phyloP scores from a whole-genome alignment of 345 rosid genomes.

The Firmiana major region DNA sequence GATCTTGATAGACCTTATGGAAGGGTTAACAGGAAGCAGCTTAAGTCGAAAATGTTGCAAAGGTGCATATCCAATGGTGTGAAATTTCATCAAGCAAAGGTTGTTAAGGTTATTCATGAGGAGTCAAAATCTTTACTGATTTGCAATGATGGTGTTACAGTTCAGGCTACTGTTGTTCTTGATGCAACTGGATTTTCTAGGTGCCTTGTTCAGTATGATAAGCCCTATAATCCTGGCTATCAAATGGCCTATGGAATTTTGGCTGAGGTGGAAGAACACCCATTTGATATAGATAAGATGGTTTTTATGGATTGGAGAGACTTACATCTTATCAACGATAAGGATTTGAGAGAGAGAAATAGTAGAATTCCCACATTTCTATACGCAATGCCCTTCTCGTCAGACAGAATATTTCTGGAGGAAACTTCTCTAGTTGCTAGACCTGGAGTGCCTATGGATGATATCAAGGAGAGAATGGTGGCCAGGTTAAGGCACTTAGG shows the following conservation, averaged over 20 bases:
- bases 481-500: constrained; percentile 71
- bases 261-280: constrained; percentile 93
- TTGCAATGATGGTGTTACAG: constrained; percentile 78
- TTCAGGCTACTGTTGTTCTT: constrained; percentile 83
- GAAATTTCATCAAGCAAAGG: constrained; percentile 86
- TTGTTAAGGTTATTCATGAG: constrained; percentile 76
- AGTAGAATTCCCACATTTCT: constrained; percentile 76
- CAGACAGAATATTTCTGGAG: constrained; percentile 74
- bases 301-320: constrained; percentile 99
- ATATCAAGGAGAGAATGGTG: constrained; percentile 91
- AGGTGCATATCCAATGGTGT: constrained; percentile 85
- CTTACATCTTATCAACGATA: constrained; percentile 49
- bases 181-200: constrained; percentile 98
- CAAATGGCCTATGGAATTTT: constrained; percentile 93
- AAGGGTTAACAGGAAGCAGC: constrained; percentile 86
- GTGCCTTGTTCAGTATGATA: constrained; percentile 90
- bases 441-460: constrained; percentile 73
- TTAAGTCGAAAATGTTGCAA: constrained; percentile 89
- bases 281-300: constrained; percentile 91
- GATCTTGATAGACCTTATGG: constrained; percentile 83
- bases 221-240: constrained; percentile 93
- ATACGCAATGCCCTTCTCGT: constrained; percentile 93
- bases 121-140: constrained; percentile 71
- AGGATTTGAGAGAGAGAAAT: constrained; percentile 56
- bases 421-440: constrained; percentile 93